Evolutionary conservation across 2,329 filamentous ascomycete genomes (phyloP).

Genomic region (Alternaria infectoria): DNA sequence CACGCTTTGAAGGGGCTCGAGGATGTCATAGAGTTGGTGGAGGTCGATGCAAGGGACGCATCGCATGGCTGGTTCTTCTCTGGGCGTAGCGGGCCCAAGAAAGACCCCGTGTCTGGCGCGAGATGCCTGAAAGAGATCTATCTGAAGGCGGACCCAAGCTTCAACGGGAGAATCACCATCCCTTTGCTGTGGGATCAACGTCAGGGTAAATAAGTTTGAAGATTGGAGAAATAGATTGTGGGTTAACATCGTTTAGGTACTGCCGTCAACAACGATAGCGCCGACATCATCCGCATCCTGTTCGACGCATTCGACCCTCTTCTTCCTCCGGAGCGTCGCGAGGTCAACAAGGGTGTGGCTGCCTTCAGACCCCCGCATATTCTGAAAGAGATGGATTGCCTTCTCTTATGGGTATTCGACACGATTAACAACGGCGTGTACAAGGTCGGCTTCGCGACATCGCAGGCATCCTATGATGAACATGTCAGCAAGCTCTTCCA

Average conservation of each 20-base stretch:
- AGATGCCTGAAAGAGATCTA: conserved; percentile 68
- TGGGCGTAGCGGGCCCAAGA: conserved; percentile 31
- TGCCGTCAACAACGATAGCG: conserved; percentile 46
- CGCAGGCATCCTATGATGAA: conserved; percentile 80
- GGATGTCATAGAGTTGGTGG: conserved; percentile 56
- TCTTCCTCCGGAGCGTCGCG: conserved; percentile 58
- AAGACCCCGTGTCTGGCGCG: conserved; percentile 41
- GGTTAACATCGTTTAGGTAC: conserved; percentile 28
- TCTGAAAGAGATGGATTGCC: conserved; percentile 72
- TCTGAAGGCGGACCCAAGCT: conserved; percentile 66
- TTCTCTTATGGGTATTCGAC: conserved; percentile 81
- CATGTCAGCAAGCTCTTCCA: conserved; percentile 75
- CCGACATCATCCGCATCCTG: conserved; percentile 45
- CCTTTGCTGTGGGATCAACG: conserved; percentile 78
- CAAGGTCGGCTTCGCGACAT: conserved; percentile 79
- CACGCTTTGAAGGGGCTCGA: conserved; percentile 59
- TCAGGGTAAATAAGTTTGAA: conserved; percentile 36
- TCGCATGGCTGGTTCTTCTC: conserved; percentile 44
- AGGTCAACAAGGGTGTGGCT: conserved; percentile 58
- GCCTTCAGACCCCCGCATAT: conserved; percentile 72
- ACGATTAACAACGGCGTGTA: conserved; percentile 63
- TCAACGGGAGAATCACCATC: conserved; percentile 72
- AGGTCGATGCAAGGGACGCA: conserved; percentile 46
- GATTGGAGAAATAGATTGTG: background rate
- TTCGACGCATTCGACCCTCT: conserved; percentile 40